Conservation (phyloP, 176 grass and related monocot species). For the Zea mays region DNA sequence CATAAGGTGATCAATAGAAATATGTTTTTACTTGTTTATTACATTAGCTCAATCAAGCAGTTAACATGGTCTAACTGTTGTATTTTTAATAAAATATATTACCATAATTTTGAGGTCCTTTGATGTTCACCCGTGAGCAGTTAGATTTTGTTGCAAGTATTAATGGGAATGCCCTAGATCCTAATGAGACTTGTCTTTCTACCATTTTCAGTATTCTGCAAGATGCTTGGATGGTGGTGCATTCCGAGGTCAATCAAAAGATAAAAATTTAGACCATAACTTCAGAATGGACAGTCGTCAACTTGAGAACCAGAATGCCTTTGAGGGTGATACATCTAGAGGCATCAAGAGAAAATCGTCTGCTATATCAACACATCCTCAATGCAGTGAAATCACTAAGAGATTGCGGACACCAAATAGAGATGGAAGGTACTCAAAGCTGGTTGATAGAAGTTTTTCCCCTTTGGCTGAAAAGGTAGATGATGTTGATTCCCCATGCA, state of each 20-base stretch:
- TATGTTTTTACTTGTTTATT: neutral
- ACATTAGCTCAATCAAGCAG: slow-evolving; percentile 1
- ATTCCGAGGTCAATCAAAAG: slow-evolving; percentile 39
- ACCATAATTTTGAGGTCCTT: neutral
- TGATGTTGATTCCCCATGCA: slow-evolving; percentile 64
- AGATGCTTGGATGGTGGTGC: slow-evolving; percentile 41
- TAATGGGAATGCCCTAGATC: neutral
- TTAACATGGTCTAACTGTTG: slow-evolving; percentile 9
- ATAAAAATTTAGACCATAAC: slow-evolving; percentile 27
- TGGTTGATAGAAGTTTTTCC: slow-evolving; percentile 38
- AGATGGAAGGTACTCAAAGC: slow-evolving; percentile 35
- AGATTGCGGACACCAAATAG: slow-evolving; percentile 41
- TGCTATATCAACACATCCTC: slow-evolving; percentile 33
- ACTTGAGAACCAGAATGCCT: slow-evolving; percentile 44
- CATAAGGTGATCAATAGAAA: slow-evolving; percentile 1
- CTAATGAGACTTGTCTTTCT: slow-evolving; percentile 17
- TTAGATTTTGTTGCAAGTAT: slow-evolving; percentile 8
- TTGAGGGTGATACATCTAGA: slow-evolving; percentile 44
- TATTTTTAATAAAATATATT: slow-evolving; percentile 15
- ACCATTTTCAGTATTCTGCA: slow-evolving; percentile 57
- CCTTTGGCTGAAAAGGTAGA: slow-evolving; percentile 73
- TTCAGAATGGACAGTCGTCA: slow-evolving; percentile 31
- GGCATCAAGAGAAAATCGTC: slow-evolving; percentile 58
- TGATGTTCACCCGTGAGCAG: slow-evolving; percentile 9
- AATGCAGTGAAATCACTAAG: slow-evolving; percentile 45